Percentiles rank a stretch among this genome's conserved stretches.
phyloP scores from a whole-genome alignment of 139 green algal species.

The Dunaliella sp. region DNA sequence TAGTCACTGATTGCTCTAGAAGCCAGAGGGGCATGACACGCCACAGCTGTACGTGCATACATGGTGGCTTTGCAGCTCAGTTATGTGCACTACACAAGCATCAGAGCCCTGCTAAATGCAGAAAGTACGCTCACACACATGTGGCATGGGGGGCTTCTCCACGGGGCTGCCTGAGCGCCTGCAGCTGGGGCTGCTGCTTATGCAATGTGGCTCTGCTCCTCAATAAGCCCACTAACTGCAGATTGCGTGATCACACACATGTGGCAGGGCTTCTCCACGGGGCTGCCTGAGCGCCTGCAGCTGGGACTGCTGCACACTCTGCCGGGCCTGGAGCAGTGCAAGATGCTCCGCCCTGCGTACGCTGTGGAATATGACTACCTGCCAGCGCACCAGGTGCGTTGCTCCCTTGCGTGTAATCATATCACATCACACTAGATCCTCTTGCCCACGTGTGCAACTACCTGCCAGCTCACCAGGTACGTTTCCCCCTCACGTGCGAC shows the following conservation, averaged over 20 bases:
- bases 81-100: too few relatives aligned
- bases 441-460: too few relatives aligned
- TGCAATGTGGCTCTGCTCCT: too few relatives aligned
- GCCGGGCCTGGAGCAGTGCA: constrained; percentile 80
- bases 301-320: constrained; percentile 89
- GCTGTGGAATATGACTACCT: constrained; percentile 99
- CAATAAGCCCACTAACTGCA: too few relatives aligned
- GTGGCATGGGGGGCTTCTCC: not conserved
- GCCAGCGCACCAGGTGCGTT: constrained; percentile 65
- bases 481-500: too few relatives aligned
- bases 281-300: constrained; percentile 91
- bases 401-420: too few relatives aligned
- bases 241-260: too few relatives aligned
- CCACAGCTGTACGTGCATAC: too few relatives aligned
- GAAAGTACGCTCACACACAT: not conserved
- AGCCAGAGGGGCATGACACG: too few relatives aligned
- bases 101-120: not conserved
- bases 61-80: too few relatives aligned
- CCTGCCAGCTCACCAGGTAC: constrained; percentile 76
- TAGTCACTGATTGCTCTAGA: too few relatives aligned
- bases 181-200: not conserved
- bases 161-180: not conserved
- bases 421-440: too few relatives aligned
- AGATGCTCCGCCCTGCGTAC: constrained; percentile 93
- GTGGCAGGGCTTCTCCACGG: constrained; percentile 76